These are phyloP conservation scores for Lentinula boryana DNA, from an alignment of 768 basidiomycete species.

Conservation along the genomic window DNA sequence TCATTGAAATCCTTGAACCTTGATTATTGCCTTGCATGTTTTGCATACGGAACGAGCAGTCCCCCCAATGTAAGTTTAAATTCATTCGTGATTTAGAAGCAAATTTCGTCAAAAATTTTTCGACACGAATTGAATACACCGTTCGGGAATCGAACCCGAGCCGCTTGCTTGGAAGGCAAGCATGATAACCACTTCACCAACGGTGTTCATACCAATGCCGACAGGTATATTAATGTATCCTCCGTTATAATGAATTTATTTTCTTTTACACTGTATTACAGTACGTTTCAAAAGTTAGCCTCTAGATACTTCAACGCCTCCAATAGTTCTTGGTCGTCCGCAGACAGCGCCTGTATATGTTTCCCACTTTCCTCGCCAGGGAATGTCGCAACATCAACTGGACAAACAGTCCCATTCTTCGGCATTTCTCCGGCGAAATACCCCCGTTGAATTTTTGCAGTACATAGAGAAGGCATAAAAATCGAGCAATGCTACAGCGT, in stretches of 20 bases:
- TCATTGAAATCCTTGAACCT: too few relatives aligned
- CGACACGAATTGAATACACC: too few relatives aligned
- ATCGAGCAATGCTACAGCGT: constrained; percentile 6
- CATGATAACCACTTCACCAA: constrained; percentile 62
- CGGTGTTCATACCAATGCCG: too few relatives aligned
- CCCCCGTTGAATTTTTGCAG: constrained; percentile 1
- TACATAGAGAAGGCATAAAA: constrained; percentile 8
- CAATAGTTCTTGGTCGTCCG: constrained; percentile 1
- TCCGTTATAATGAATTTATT: too few relatives aligned
- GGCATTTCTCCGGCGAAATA: constrained; percentile 10
- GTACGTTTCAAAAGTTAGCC: background rate
- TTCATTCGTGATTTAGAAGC: too few relatives aligned
- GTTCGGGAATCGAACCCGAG: constrained; percentile 8
- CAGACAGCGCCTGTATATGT: background rate
- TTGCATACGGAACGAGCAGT: too few relatives aligned
- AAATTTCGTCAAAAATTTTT: too few relatives aligned
- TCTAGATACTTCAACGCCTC: background rate
- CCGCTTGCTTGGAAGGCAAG: constrained; percentile 34
- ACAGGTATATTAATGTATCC: too few relatives aligned
- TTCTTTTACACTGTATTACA: background rate
- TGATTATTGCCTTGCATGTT: too few relatives aligned
- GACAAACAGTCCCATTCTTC: constrained; percentile 10
- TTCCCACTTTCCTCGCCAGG: constrained; percentile 4
- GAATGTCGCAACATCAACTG: constrained; percentile 9
- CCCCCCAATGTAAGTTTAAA: too few relatives aligned